A percentile compares a stretch with the other conserved stretches of the same genome.
Conservation (phyloP, 1,284 basidiomycete species). For the Pholiota adiposa region DNA sequence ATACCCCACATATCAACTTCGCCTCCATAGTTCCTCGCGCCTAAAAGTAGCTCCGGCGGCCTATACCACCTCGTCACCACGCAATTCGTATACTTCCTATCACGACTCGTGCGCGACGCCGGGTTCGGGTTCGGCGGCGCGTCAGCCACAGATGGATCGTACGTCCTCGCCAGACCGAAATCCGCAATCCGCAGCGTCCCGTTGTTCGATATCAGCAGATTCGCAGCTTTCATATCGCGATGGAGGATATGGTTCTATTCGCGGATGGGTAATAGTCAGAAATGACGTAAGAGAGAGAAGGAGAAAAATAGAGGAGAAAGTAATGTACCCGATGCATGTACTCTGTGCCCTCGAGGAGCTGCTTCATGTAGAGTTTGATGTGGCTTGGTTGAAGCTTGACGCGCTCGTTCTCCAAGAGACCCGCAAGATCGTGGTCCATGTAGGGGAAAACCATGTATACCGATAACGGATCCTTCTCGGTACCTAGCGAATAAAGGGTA, state of each 20-base stretch:
- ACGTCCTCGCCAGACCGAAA: constrained; percentile 91
- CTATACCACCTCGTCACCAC: constrained; percentile 99
- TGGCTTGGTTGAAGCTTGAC: constrained; percentile 82
- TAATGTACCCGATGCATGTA: constrained; percentile 86
- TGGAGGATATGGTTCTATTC: constrained; percentile 98
- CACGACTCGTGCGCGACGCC: constrained; percentile 40
- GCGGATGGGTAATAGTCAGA: constrained; percentile 17
- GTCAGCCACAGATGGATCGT: constrained; percentile 54
- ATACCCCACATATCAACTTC: constrained; percentile 99
- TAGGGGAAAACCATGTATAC: constrained; percentile 99
- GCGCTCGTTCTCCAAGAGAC: constrained; percentile 88
- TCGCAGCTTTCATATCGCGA: constrained; percentile 99
- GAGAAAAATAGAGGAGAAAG: constrained; percentile 6
- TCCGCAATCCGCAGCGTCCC: constrained; percentile 92
- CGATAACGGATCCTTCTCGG: constrained; percentile 72
- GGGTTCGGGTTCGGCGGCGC: constrained; percentile 37
- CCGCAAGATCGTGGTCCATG: constrained; percentile 99
- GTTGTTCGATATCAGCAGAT: constrained; percentile 89
- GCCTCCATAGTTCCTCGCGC: constrained; percentile 88
- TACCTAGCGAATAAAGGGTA: constrained; percentile 46
- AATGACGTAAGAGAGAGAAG: constrained; percentile 11
- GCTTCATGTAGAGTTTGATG: constrained; percentile 96
- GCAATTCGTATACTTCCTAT: constrained; percentile 91
- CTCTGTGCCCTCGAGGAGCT: constrained; percentile 92
- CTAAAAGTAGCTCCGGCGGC: constrained; percentile 93